Conservation (phyloP, 2,329 filamentous ascomycete species). For the Tolypocladium sp. region DNA sequence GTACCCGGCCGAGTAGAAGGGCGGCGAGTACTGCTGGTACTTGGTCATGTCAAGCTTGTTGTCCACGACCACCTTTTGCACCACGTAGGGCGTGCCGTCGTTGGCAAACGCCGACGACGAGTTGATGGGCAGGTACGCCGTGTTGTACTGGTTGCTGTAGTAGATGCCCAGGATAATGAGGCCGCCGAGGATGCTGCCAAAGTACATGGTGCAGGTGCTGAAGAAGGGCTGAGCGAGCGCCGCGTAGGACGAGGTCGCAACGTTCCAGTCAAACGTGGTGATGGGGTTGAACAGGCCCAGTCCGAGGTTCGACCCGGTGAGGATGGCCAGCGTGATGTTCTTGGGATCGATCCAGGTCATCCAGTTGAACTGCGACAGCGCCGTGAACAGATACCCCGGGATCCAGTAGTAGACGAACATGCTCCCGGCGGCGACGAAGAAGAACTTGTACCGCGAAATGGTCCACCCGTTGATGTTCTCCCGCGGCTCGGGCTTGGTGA, state of each 20-base stretch:
- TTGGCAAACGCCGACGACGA: constrained; percentile 32
- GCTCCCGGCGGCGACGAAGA: constrained; percentile 27
- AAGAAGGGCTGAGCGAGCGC: constrained; percentile 28
- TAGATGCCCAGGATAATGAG: constrained; percentile 30
- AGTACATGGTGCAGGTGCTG: constrained; percentile 27
- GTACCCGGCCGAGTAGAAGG: constrained; percentile 33
- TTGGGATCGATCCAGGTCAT: constrained; percentile 44
- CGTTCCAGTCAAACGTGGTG: constrained; percentile 31
- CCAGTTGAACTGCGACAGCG: constrained; percentile 42
- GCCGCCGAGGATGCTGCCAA: constrained; percentile 23
- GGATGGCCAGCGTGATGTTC: constrained; percentile 27
- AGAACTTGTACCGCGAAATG: constrained; percentile 36
- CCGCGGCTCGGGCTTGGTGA: constrained; percentile 20
- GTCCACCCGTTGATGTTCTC: constrained; percentile 22
- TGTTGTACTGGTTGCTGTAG: constrained; percentile 33
- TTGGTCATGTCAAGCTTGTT: constrained; percentile 26
- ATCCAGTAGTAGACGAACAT: constrained; percentile 48
- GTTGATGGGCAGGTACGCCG: constrained; percentile 37
- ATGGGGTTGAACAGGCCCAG: constrained; percentile 25
- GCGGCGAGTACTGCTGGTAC: constrained; percentile 33
- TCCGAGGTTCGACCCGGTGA: constrained; percentile 33
- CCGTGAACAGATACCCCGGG: constrained; percentile 38
- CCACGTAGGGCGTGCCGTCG: constrained; percentile 24
- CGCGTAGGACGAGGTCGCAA: constrained; percentile 26
- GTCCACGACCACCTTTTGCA: constrained; percentile 24